These are phyloP conservation scores for Colletotrichum noveboracense DNA, from an alignment of 2,329 filamentous ascomycete species.

Conservation along the genomic window DNA sequence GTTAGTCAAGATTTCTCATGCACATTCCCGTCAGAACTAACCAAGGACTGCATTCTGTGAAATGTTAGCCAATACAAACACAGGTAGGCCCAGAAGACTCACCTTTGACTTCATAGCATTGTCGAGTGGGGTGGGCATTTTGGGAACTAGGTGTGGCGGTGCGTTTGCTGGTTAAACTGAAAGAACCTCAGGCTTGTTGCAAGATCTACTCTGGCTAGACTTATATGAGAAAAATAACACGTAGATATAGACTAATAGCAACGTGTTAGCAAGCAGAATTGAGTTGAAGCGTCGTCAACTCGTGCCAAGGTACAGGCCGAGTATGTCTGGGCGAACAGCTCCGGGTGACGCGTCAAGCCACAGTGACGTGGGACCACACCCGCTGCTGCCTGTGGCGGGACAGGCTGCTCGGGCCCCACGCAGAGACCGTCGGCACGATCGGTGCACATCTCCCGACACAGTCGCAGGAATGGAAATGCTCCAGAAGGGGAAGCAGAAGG, in stretches of 20 bases:
- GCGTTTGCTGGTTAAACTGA: not conserved
- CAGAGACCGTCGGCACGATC: not conserved
- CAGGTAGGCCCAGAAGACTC: constrained; percentile 27
- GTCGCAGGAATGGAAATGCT: not conserved
- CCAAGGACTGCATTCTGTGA: constrained; percentile 19
- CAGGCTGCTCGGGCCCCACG: not conserved
- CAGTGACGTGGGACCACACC: constrained; percentile 8
- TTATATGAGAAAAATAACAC: not conserved
- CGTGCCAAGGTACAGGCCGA: not conserved
- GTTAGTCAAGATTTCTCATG: not conserved
- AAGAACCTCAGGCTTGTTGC: not conserved
- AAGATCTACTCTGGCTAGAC: too few relatives aligned
- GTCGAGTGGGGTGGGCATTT: constrained; percentile 74
- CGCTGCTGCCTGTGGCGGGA: constrained; percentile 4
- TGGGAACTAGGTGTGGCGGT: constrained; percentile 26
- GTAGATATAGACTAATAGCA: not conserved
- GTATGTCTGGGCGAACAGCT: not conserved
- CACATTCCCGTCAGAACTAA: not conserved
- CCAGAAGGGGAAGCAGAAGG: not conserved
- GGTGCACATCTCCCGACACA: not conserved
- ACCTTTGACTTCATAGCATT: constrained; percentile 74
- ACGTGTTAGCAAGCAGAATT: not conserved
- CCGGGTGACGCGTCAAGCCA: constrained; percentile 15
- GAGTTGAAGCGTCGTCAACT: constrained; percentile 12
- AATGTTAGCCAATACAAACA: not conserved